These are phyloP conservation scores for Berkeleyomyces basicola DNA, from an alignment of 2,329 filamentous ascomycete genomes.

Conservation along the genomic window DNA sequence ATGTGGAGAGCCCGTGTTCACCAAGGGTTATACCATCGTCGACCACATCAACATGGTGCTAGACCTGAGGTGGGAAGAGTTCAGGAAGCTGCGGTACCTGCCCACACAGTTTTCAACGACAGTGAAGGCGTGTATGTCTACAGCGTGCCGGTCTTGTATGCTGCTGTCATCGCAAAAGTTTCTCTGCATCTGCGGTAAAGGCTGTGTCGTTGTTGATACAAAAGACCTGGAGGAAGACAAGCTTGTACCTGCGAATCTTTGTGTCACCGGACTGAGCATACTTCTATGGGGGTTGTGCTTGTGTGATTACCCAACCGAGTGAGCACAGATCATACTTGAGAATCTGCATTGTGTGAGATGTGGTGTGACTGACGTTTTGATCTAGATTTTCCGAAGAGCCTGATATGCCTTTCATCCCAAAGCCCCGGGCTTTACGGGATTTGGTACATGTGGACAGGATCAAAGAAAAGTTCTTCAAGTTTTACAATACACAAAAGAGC, in stretches of 20 bases:
- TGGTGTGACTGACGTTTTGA: neutral
- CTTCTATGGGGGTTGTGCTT: constrained; percentile 1
- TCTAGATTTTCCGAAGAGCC: neutral
- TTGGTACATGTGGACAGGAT: neutral
- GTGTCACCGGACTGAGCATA: neutral
- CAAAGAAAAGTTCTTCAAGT: neutral
- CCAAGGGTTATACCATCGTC: neutral
- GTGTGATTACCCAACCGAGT: neutral
- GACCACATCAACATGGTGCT: neutral
- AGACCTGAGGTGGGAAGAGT: neutral
- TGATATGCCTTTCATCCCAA: neutral
- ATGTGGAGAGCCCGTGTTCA: neutral
- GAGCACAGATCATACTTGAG: neutral
- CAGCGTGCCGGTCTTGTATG: neutral
- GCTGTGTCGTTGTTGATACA: neutral
- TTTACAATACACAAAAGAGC: neutral
- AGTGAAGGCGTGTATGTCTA: neutral
- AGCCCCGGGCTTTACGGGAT: neutral
- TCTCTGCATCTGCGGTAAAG: neutral
- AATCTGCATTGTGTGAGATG: neutral
- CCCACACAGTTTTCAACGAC: neutral
- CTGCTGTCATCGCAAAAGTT: neutral
- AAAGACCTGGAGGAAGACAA: neutral
- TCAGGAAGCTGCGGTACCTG: neutral
- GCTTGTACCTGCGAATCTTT: neutral